A percentile compares a stretch with the other conserved stretches of the same genome.
Conservation (phyloP, 768 basidiomycete genomes). For the Mycena vitilis region DNA sequence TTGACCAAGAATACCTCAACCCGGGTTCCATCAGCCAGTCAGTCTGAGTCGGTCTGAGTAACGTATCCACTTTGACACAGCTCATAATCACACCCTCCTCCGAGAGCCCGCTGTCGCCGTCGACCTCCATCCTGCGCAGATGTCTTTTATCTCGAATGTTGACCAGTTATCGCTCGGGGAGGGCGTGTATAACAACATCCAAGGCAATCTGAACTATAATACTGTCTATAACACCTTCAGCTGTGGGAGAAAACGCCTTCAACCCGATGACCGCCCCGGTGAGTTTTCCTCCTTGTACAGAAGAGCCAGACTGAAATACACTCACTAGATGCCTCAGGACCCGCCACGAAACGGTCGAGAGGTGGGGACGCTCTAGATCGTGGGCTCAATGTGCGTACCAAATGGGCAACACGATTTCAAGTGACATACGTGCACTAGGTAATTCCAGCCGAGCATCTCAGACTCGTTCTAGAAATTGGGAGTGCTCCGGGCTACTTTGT, state of each 20-base stretch:
- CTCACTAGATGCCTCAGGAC: background rate
- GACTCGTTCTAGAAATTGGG: background rate
- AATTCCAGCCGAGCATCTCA: slow-evolving; percentile 1
- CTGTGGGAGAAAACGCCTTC: background rate
- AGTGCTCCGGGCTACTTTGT: background rate
- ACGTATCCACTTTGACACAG: too few species aligned
- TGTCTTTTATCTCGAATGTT: slow-evolving; percentile 12
- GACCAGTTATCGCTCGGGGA: slow-evolving; percentile 5
- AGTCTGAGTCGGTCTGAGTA: too few species aligned
- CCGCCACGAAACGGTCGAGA: background rate
- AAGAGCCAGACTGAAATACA: background rate
- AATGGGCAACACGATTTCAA: background rate
- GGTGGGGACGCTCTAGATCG: background rate
- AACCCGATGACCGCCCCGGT: background rate
- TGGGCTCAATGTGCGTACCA: slow-evolving; percentile 10
- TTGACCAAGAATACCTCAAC: too few species aligned
- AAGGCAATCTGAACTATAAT: background rate
- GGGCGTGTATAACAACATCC: background rate
- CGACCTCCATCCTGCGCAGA: background rate
- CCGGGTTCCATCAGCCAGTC: too few species aligned
- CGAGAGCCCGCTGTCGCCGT: too few species aligned
- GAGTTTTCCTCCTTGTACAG: background rate
- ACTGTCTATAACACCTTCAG: background rate
- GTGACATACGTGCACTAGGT: background rate
- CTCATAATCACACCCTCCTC: too few species aligned